Conservation (phyloP, 2,329 filamentous ascomycete species). For the Ophiostoma novo-ulmi region DNA sequence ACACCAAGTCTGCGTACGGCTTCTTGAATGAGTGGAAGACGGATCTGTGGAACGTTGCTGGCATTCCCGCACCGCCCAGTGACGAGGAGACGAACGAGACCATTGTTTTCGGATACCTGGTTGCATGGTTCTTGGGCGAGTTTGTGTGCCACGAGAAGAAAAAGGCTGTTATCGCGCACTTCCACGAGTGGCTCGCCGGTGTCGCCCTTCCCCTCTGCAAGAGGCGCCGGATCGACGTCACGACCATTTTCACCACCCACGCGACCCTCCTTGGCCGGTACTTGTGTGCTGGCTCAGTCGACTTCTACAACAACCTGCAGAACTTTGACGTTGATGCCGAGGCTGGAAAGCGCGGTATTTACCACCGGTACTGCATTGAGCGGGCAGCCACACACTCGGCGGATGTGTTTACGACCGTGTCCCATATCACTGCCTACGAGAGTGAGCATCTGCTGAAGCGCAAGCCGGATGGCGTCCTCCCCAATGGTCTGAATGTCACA, state of each 20-base stretch:
- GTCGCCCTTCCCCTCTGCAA: slow-evolving; percentile 88
- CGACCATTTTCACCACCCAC: slow-evolving; percentile 97
- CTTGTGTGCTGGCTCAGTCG: slow-evolving; percentile 92
- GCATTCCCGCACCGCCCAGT: slow-evolving; percentile 85
- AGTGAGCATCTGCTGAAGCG: slow-evolving; percentile 96
- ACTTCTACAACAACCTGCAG: slow-evolving; percentile 99
- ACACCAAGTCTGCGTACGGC: slow-evolving; percentile 87
- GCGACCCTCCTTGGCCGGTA: slow-evolving; percentile 93
- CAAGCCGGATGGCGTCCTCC: slow-evolving; percentile 92
- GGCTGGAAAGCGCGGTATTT: slow-evolving; percentile 95
- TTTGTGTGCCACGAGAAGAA: slow-evolving; percentile 91
- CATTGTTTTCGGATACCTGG: slow-evolving; percentile 93
- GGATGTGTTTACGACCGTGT: slow-evolving; percentile 98
- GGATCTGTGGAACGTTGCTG: slow-evolving; percentile 86
- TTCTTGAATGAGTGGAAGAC: slow-evolving; percentile 96
- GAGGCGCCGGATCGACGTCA: slow-evolving; percentile 91
- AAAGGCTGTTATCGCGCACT: slow-evolving; percentile 91
- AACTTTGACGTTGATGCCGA: slow-evolving; percentile 95
- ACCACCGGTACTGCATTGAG: slow-evolving; percentile 97
- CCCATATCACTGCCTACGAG: slow-evolving; percentile 97
- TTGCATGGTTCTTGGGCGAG: slow-evolving; percentile 98
- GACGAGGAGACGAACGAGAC: slow-evolving; percentile 97
- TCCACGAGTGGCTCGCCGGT: slow-evolving; percentile 97
- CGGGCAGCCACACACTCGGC: slow-evolving; percentile 84
- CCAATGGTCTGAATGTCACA: slow-evolving; percentile 95